Evolutionary conservation across 768 basidiomycete species (phyloP), one percentile per base, ranked within the genome.

Genomic region (Lactarius hatsudake): DNA sequence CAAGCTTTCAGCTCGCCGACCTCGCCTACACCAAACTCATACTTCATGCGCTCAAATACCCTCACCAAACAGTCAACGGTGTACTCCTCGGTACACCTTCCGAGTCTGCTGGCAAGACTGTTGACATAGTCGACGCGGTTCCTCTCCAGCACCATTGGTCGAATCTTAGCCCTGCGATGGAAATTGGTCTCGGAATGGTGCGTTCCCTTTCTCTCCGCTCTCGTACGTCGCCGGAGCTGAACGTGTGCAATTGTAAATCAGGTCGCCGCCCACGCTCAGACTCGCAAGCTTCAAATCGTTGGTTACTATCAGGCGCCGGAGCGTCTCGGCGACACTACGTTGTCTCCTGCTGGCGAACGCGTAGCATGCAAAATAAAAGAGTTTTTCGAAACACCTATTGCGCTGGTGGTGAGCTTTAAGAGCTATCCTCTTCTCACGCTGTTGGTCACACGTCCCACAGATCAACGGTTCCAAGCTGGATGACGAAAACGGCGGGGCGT

Each of bases 91-190:
- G 91, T 42, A 83, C 79, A 38, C 3, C 0, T 10, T n/a, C 67
- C 6, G 0, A 30, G 18, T 38, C 69, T 13, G 20, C 7, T 26
- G 74, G 78, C 56, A 72, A 76, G 2, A 74, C 73, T 1, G 82
- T 90, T 53, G 75, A 75, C 62, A 82, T 90, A 59, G 77, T 80
- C 59, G 91, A 94, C 72, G 83, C 86, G 3, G 79, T 94, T 45
- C 93, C 93, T 18, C 80, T 94, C 42, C 82, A 92, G 60, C 92
- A 94, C 73, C 87, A 92, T 74, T 94, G 91, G 91, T 91, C 90
- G 8, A 87, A 83, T 71, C 80, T 94, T 62, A 89, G 87, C 68
- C 89, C 90, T 4, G 90, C 90, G 87, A 92, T 92, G 88, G 91
- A 93, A 74, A 87, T 91, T 67, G 92, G 90, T 30, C 81, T 93